Conservation (phyloP, 305 asterid genomes). For the Ilex paraguariensis region DNA sequence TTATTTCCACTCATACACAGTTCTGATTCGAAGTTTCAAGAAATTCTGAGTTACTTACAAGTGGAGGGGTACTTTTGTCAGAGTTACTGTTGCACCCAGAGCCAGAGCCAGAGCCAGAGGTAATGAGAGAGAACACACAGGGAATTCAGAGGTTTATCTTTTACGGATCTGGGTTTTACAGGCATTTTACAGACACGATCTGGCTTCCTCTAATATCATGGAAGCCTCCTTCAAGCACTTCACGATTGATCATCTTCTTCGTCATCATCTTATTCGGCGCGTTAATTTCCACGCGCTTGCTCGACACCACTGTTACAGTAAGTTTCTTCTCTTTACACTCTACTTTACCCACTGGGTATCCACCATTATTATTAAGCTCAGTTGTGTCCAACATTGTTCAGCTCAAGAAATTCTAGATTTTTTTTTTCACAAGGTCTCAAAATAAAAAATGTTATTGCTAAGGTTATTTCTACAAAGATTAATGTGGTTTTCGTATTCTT, state of each 20-base stretch:
- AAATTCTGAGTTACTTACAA: too few relatives aligned
- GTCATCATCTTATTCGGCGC: constrained; percentile 51
- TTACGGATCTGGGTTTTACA: constrained; percentile 1
- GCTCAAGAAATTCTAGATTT: background rate
- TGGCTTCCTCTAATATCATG: constrained; percentile 31
- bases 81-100: too few relatives aligned
- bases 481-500: too few relatives aligned
- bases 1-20: too few relatives aligned
- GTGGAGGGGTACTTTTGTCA: too few relatives aligned
- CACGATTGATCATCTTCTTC: constrained; percentile 33
- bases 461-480: too few relatives aligned
- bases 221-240: constrained; percentile 27
- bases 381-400: background rate
- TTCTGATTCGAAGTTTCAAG: too few relatives aligned
- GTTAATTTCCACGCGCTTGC: constrained; percentile 62
- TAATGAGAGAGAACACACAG: constrained; percentile 10
- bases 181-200: constrained; percentile 34
- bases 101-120: too few relatives aligned
- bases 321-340: constrained; percentile 21
- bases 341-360: too few relatives aligned
- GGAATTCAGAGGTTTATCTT: background rate
- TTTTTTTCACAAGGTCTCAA: background rate
- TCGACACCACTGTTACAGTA: constrained; percentile 46
- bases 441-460: too few relatives aligned
- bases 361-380: too few relatives aligned